Base-by-base conservation (phyloP, 805 yeast genomes). In the Spathaspora girioi region DNA sequence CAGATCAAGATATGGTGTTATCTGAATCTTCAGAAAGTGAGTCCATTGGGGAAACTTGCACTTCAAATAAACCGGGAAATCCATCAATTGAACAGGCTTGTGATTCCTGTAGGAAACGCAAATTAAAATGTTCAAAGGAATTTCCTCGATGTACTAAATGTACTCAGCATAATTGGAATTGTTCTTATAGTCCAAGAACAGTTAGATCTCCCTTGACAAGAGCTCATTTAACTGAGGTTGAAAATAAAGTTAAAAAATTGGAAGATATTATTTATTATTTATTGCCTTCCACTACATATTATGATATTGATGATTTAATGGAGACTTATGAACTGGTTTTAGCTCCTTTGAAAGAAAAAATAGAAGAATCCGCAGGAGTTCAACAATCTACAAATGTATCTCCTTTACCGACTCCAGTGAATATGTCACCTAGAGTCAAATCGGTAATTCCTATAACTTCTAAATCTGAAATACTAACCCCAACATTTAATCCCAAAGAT, bases 161-260 rank as follows among this genome's bases (percentile, higher is more conserved):
- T 70, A 65, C 76, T 7, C 81, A 79, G 50, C 89, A 87, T 62
- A 73, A 76, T 19, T 85, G 96, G 87, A 78, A 79, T 31, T 89
- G 97, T 66, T 69, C 80, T 1, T 89, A 89, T 62, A 84, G 92
- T 19, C 96, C 97, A 14, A 75, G 87, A 54, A 79, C 84, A 1
- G 84, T 86, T 32, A 73, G 96, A 50, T 83, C 93, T 4, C 96
- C 96, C 0, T 69, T 89, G 50, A 89, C 96, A 0, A 72, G 97
- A 57, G 89, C 87, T 3, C 86, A 88, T 68, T 70, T 89, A 56
- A 89, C 96, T 14, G 79, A 79, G 49, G 90, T 89, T 27, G 96
- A 89, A 66, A 77, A 73, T 50, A 61, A 64, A 51, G 69, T 70
- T 29, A 58, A 57, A 45, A 59, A 60, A 18, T 62, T 70, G 51